These are phyloP conservation scores for Galerina marginata DNA, from an alignment of 768 basidiomycete species.

Conservation along the genomic window DNA sequence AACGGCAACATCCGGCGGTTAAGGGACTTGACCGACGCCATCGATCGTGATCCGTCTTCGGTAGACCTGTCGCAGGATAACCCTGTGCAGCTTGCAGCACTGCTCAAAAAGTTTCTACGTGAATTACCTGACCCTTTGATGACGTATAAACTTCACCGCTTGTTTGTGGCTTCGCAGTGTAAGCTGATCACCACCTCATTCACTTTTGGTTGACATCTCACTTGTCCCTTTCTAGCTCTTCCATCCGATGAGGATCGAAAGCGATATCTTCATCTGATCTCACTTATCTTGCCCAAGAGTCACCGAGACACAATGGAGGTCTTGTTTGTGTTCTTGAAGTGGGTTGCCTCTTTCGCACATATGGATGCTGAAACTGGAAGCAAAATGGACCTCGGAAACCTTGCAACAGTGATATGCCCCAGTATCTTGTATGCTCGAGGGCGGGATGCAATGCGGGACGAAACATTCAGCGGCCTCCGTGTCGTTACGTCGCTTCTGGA, in stretches of 20 bases:
- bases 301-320: conserved; percentile 99
- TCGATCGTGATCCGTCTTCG: conserved; percentile 91
- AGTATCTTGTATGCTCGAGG: conserved; percentile 93
- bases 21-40: conserved; percentile 88
- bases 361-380: conserved; percentile 96
- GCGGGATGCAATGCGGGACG: conserved; percentile 86
- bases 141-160: conserved; percentile 90
- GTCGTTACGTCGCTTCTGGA: conserved; percentile 89
- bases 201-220: background rate
- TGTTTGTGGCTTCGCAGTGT: conserved; percentile 91
- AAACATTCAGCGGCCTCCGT: conserved; percentile 88
- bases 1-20: conserved; percentile 96
- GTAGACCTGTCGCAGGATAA: conserved; percentile 95
- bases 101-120: conserved; percentile 96
- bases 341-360: conserved; percentile 99
- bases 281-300: conserved; percentile 86
- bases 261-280: conserved; percentile 84
- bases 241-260: conserved; percentile 77
- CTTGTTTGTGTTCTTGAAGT: conserved; percentile 97
- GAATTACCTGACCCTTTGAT: conserved; percentile 96
- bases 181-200: conserved; percentile 35
- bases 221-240: conserved; percentile 53
- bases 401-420: conserved; percentile 98
- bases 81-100: conserved; percentile 94
- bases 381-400: conserved; percentile 96